Conservation (phyloP, 2,329 filamentous ascomycete genomes). For the Alternaria panax region DNA sequence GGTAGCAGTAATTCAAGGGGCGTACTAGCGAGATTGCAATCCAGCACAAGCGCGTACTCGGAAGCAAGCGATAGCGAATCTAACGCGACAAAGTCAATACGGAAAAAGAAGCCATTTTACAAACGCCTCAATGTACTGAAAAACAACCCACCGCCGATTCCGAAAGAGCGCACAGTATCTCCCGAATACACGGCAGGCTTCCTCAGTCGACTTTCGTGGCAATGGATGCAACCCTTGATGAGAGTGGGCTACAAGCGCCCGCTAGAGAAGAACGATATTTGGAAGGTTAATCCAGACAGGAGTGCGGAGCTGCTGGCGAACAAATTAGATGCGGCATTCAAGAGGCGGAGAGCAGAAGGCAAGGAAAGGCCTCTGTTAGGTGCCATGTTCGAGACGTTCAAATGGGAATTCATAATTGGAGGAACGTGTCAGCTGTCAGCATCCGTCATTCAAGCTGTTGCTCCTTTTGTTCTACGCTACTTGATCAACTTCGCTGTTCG, state of each 20-base stretch:
- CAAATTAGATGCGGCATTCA: slow-evolving; percentile 72
- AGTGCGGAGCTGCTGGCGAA: slow-evolving; percentile 73
- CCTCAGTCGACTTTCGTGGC: slow-evolving; percentile 79
- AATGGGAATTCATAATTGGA: slow-evolving; percentile 82
- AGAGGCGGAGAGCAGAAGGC: slow-evolving; percentile 68
- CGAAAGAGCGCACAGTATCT: slow-evolving; percentile 62
- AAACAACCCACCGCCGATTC: slow-evolving; percentile 63
- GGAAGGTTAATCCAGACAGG: slow-evolving; percentile 83
- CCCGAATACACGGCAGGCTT: slow-evolving; percentile 77
- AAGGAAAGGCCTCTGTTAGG: slow-evolving; percentile 77
- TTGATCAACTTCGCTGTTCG: slow-evolving; percentile 85
- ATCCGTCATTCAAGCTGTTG: slow-evolving; percentile 76
- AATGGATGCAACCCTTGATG: slow-evolving; percentile 94
- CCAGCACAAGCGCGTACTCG: slow-evolving; percentile 37
- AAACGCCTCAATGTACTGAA: slow-evolving; percentile 61
- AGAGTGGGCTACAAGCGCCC: slow-evolving; percentile 80
- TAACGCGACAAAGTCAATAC: slow-evolving; percentile 34
- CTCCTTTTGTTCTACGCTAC: slow-evolving; percentile 84
- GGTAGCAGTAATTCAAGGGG: slow-evolving; percentile 27
- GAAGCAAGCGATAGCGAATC: slow-evolving; percentile 42
- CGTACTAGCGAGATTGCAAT: slow-evolving; percentile 38
- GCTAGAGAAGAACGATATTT: slow-evolving; percentile 85
- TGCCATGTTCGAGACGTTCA: slow-evolving; percentile 87
- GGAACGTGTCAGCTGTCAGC: slow-evolving; percentile 77
- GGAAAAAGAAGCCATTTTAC: slow-evolving; percentile 64